These are phyloP conservation scores for Xylariales sp. DNA, from an alignment of 2,329 filamentous ascomycete genomes.

Conservation along the genomic window DNA sequence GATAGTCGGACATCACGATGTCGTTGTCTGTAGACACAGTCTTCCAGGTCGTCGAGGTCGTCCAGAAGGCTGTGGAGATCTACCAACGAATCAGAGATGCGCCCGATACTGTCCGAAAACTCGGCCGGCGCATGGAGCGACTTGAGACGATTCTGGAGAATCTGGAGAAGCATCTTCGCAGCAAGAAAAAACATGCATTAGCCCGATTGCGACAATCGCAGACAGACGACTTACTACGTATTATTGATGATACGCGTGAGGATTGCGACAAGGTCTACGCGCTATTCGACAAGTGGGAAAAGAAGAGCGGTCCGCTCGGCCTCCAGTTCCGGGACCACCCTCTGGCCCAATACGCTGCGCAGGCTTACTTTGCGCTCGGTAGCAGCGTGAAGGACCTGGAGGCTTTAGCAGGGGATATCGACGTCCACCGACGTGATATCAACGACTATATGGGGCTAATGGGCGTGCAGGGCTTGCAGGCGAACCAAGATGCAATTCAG, in stretches of 20 bases:
- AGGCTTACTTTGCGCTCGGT: conserved; percentile 2
- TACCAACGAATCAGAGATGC: conserved; percentile 3
- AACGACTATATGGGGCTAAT: not conserved
- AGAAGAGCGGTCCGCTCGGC: conserved; percentile 1
- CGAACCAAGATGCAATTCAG: not conserved
- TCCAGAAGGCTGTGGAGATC: conserved; percentile 3
- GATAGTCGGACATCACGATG: too few species aligned
- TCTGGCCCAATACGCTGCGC: not conserved
- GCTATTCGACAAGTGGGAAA: conserved; percentile 2
- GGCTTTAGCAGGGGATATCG: not conserved
- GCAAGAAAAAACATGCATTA: not conserved
- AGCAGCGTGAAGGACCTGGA: conserved; percentile 2
- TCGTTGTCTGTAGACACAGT: conserved; percentile 1
- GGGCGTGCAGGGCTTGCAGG: conserved; percentile 2
- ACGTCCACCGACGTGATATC: not conserved
- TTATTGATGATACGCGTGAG: not conserved
- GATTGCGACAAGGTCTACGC: conserved; percentile 1
- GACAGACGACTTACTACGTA: not conserved
- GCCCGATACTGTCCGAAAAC: not conserved
- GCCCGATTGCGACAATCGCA: not conserved
- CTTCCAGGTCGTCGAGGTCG: conserved; percentile 4
- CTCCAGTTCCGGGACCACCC: conserved; percentile 3
- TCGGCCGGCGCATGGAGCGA: conserved; percentile 2
- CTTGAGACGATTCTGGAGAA: not conserved
- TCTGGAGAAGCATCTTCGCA: not conserved